Percentiles rank a stretch among this genome's conserved stretches.
These are phyloP conservation scores for Lachancea kluyveri DNA, from an alignment of 805 yeast species.

Conservation along the genomic window DNA sequence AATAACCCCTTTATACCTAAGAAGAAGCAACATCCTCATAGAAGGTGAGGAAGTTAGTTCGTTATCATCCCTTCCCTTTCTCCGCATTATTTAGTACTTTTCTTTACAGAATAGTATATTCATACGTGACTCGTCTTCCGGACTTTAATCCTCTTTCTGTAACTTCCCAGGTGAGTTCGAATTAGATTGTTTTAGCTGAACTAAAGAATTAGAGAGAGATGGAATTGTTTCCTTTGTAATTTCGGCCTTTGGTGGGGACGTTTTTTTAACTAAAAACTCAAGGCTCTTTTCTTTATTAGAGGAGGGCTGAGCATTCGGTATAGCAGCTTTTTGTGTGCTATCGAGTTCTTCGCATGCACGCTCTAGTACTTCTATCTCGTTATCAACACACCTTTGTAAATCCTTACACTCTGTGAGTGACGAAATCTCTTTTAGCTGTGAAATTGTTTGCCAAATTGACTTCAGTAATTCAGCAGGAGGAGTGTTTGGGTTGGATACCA, in stretches of 20 bases:
- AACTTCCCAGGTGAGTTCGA: constrained; percentile 1
- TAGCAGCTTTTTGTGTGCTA: too few species aligned
- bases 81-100: too few species aligned
- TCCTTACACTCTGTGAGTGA: not conserved
- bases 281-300: constrained; percentile 7
- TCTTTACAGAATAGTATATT: too few species aligned
- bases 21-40: constrained; percentile 11
- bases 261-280: constrained; percentile 14
- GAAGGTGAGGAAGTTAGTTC: constrained; percentile 3
- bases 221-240: constrained; percentile 8
- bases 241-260: constrained; percentile 29
- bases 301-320: too few species aligned
- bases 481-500: constrained; percentile 2
- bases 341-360: constrained; percentile 18
- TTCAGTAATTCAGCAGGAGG: constrained; percentile 1
- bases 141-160: constrained; percentile 4
- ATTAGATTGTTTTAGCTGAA: not conserved
- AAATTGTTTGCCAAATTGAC: constrained; percentile 1
- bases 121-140: too few species aligned
- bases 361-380: constrained; percentile 19
- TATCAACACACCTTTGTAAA: constrained; percentile 3
- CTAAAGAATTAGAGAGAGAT: not conserved
- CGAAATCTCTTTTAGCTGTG: constrained; percentile 1
- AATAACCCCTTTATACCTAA: constrained; percentile 24
- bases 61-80: too few species aligned